Evolutionary conservation across 345 rosid genomes (phyloP).

Genomic region (Combretum micranthum): DNA sequence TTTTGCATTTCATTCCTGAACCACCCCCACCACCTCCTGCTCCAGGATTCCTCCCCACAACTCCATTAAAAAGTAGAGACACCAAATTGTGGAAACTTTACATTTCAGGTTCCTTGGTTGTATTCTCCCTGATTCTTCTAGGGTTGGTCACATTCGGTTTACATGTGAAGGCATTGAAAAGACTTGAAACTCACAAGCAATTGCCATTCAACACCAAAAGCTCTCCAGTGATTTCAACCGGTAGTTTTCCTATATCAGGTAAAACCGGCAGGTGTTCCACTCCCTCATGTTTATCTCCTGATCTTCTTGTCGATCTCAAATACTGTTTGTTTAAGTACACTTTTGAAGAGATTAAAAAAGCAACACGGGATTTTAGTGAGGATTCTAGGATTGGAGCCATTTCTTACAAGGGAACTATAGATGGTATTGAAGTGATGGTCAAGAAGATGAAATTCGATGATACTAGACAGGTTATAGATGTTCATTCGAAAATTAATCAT

Average conservation of each 20-base stretch:
- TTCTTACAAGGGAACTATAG: slow-evolving; percentile 27
- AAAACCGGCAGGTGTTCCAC: slow-evolving; percentile 27
- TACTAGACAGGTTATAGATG: slow-evolving; percentile 30
- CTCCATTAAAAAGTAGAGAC: slow-evolving; percentile 6
- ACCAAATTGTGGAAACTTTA: slow-evolving; percentile 26
- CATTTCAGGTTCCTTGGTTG: slow-evolving; percentile 37
- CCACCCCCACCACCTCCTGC: slow-evolving; percentile 30
- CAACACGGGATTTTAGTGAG: slow-evolving; percentile 31
- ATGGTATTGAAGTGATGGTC: slow-evolving; percentile 35
- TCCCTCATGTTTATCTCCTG: slow-evolving; percentile 45
- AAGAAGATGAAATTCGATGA: slow-evolving; percentile 38
- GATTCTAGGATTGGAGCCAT: slow-evolving; percentile 27
- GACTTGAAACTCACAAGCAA: slow-evolving; percentile 21
- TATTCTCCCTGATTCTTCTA: slow-evolving; percentile 21
- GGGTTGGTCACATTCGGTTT: slow-evolving; percentile 25
- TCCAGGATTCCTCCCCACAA: slow-evolving; percentile 38
- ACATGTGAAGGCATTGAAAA: slow-evolving; percentile 19
- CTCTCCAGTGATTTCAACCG: slow-evolving; percentile 27
- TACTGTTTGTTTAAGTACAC: slow-evolving; percentile 31
- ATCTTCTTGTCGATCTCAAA: slow-evolving; percentile 44
- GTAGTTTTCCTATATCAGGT: slow-evolving; percentile 33
- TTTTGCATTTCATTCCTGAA: slow-evolving; percentile 8
- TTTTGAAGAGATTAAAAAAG: slow-evolving; percentile 29
- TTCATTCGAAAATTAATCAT: slow-evolving; percentile 50
- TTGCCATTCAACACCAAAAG: slow-evolving; percentile 30